These are phyloP conservation scores for Coniochaeta hoffmannii DNA, from an alignment of 2,329 filamentous ascomycete genomes.

Conservation along the genomic window DNA sequence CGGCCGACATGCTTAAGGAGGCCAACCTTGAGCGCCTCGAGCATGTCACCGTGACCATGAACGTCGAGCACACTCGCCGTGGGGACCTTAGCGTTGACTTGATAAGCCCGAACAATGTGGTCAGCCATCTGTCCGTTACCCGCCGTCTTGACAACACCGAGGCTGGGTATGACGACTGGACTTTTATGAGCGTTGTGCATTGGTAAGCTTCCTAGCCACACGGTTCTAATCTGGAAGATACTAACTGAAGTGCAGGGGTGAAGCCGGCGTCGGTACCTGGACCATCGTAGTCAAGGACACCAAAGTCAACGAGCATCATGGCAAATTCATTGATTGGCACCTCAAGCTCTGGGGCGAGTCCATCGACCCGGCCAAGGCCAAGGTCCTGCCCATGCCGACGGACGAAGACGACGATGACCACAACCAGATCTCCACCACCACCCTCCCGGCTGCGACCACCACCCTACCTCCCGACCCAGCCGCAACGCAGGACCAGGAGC, in stretches of 20 bases:
- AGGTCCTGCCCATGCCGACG: slow-evolving; percentile 70
- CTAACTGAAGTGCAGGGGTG: slow-evolving; percentile 54
- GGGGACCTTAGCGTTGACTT: slow-evolving; percentile 92
- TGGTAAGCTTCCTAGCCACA: slow-evolving; percentile 48
- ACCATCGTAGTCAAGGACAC: slow-evolving; percentile 85
- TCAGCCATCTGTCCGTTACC: slow-evolving; percentile 75
- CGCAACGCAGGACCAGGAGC: slow-evolving; percentile 33
- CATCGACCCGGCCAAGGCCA: slow-evolving; percentile 67
- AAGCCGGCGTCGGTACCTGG: slow-evolving; percentile 82
- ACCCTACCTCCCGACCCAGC: slow-evolving; percentile 39
- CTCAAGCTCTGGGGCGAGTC: slow-evolving; percentile 90
- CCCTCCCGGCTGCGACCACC: slow-evolving; percentile 55
- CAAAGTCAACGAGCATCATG: slow-evolving; percentile 65
- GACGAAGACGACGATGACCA: slow-evolving; percentile 80
- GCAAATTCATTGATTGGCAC: slow-evolving; percentile 84
- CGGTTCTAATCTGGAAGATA: not conserved
- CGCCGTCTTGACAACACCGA: slow-evolving; percentile 60
- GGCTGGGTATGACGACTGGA: slow-evolving; percentile 86
- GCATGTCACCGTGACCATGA: slow-evolving; percentile 97
- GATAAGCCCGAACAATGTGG: slow-evolving; percentile 71
- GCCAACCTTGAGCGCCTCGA: slow-evolving; percentile 84
- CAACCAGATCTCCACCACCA: slow-evolving; percentile 51
- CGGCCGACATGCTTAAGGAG: slow-evolving; percentile 66
- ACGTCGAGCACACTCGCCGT: slow-evolving; percentile 76
- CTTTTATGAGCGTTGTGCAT: slow-evolving; percentile 96